Evolutionary conservation across 768 basidiomycete species (phyloP).

Genomic region (Tylopilus intermedius): DNA sequence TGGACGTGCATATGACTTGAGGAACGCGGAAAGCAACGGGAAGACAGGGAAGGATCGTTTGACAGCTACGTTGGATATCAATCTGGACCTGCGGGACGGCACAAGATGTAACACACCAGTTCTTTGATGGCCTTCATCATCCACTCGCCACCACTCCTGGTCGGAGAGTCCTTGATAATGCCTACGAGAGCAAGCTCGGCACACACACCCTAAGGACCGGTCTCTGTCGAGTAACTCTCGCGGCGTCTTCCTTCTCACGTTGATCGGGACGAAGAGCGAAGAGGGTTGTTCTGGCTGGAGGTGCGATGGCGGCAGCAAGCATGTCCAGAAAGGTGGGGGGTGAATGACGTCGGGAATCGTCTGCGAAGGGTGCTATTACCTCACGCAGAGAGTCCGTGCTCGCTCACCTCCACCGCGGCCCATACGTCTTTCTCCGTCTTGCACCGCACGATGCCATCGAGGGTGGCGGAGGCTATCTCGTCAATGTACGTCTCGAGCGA

Average conservation of each 20-base stretch:
- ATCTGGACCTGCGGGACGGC: conserved; percentile 11
- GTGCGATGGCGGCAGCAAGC: conserved; percentile 52
- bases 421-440: conserved; percentile 91
- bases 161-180: conserved; percentile 67
- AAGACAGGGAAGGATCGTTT: conserved; percentile 80
- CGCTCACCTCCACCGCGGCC: conserved; percentile 83
- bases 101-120: conserved; percentile 49
- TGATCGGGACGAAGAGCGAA: conserved; percentile 64
- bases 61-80: conserved; percentile 54
- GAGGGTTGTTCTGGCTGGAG: conserved; percentile 55
- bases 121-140: conserved; percentile 85
- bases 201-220: conserved; percentile 75
- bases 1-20: conserved; percentile 86
- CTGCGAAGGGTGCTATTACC: conserved; percentile 85
- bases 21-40: conserved; percentile 85
- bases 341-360: conserved; percentile 77
- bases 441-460: conserved; percentile 82
- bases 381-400: conserved; percentile 28
- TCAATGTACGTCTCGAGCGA: conserved; percentile 94
- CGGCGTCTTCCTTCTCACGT: conserved; percentile 86
- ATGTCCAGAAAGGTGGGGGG: conserved; percentile 59
- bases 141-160: conserved; percentile 77
- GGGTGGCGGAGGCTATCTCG: conserved; percentile 81
- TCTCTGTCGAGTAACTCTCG: conserved; percentile 75
- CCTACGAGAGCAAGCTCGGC: conserved; percentile 88